Evolutionary conservation across 805 yeast species (phyloP), one percentile per base, ranked within the genome.

Genomic region (Metschnikowia amazonensis): DNA sequence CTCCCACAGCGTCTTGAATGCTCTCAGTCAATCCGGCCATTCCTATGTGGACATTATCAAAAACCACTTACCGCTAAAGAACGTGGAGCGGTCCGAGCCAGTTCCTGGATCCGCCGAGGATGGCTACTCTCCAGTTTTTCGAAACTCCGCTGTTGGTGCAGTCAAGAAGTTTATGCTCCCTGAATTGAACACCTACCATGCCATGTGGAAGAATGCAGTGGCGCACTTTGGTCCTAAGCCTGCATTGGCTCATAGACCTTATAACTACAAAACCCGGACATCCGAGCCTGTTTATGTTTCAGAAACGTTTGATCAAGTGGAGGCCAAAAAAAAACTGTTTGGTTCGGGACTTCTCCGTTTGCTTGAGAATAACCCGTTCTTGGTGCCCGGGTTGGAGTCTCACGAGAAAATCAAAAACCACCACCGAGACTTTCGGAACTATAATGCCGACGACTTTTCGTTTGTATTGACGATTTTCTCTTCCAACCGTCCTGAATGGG

Each of bases 401-500:
- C 65, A 60, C 49, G 47, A 41, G 24, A 61, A 61, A 37, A 54
- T 61, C 45, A 60, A 52, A 36, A 13, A 42, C 31, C 65, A 61
- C 43, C 29, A 9, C 4, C 27, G 33, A 2, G 42, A 49, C 37
- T 48, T 36, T 50, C 17, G 21, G 6, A 23, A 24, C n/a, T 58
- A 52, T 45, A 34, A 45, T 29, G 47, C 43, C 14, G 20, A 43
- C 27, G 39, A 52, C 31, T 46, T 49, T 20, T 59, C 69, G 4
- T 82, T 81, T 53, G 66, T 81, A 31, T 74, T 82, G 37, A 69
- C 84, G 1, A 55, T 84, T 16, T 77, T 78, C 60, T 74, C 84
- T 20, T 69, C 73, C 16, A 84, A 84, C 59, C 69, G 80, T 40
- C 69, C 76, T 7, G 87, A 85, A 63, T 86, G 94, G 94, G 70